phyloP scores from a whole-genome alignment of 2,329 filamentous ascomycete genomes.

The Diplodia sapinea region DNA sequence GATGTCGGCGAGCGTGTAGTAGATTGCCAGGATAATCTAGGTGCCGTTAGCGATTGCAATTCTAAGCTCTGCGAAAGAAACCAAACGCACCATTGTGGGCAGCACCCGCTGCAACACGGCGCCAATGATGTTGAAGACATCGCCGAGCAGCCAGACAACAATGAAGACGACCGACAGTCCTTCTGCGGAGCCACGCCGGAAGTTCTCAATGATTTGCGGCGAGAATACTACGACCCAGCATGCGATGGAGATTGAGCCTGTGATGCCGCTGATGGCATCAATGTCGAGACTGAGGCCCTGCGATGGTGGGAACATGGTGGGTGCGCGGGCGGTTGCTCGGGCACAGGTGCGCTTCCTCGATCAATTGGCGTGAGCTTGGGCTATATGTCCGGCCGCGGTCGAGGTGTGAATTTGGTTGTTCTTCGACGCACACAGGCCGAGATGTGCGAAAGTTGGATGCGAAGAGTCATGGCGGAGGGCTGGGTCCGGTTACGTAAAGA shows the following conservation, averaged over 20 bases:
- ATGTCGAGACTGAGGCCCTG: constrained; percentile 74
- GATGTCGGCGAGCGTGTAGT: constrained; percentile 90
- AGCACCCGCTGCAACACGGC: constrained; percentile 88
- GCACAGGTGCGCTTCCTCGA: neutral
- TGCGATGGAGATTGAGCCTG: constrained; percentile 92
- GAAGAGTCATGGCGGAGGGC: constrained; percentile 6
- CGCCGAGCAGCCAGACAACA: constrained; percentile 88
- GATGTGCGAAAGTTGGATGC: neutral
- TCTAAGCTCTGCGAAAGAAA: neutral
- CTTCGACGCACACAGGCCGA: neutral
- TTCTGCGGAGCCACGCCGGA: constrained; percentile 81
- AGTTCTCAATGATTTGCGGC: constrained; percentile 95
- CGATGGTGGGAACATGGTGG: constrained; percentile 59
- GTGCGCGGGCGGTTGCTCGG: neutral
- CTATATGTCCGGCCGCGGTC: neutral
- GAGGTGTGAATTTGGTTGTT: neutral
- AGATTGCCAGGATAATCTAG: constrained; percentile 85
- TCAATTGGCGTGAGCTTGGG: neutral
- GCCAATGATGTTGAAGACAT: constrained; percentile 97
- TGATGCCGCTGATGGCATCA: constrained; percentile 90
- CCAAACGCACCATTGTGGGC: constrained; percentile 76
- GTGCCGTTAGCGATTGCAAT: constrained; percentile 10
- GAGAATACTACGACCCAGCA: constrained; percentile 98
- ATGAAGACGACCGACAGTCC: constrained; percentile 91
- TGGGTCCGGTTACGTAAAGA: constrained; percentile 20